These are phyloP conservation scores for Artemisia tridentata DNA, from an alignment of 129 eudicot species.

Conservation along the genomic window DNA sequence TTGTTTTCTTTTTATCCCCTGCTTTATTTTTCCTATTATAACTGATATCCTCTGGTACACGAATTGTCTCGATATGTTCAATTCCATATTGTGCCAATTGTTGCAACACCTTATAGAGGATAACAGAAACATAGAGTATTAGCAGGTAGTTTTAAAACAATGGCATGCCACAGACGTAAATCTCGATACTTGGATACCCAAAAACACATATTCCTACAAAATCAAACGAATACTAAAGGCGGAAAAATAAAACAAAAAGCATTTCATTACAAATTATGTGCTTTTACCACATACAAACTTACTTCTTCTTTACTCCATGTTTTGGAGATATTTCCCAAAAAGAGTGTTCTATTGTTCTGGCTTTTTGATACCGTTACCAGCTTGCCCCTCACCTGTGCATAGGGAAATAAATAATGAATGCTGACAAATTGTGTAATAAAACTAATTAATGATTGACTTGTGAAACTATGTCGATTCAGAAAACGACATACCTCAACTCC, in stretches of 20 bases:
- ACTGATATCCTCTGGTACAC: slow-evolving; percentile 35
- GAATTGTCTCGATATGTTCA: slow-evolving; percentile 28
- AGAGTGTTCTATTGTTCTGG: slow-evolving; percentile 41
- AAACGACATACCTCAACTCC: slow-evolving; percentile 44
- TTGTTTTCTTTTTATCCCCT: slow-evolving; percentile 28
- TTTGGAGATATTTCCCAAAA: slow-evolving; percentile 47
- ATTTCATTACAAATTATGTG: background rate
- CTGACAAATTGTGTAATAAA: slow-evolving; percentile 1
- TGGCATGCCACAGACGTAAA: slow-evolving; percentile 4
- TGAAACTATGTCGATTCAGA: slow-evolving; percentile 1
- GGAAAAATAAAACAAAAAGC: background rate
- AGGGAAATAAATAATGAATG: slow-evolving; percentile 1
- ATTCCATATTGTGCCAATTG: slow-evolving; percentile 40
- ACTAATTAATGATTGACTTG: slow-evolving; percentile 7
- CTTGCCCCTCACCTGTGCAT: slow-evolving; percentile 47
- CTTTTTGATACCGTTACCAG: slow-evolving; percentile 41
- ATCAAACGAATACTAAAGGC: background rate
- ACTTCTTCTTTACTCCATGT: slow-evolving; percentile 44
- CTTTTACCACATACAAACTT: slow-evolving; percentile 28
- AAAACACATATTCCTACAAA: background rate
- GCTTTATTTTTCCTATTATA: slow-evolving; percentile 29
- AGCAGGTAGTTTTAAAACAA: slow-evolving; percentile 18
- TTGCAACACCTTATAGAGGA: slow-evolving; percentile 38
- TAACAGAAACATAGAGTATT: slow-evolving; percentile 7
- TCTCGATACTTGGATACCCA: slow-evolving; percentile 1